These are phyloP conservation scores for Avicennia marina DNA, from an alignment of 257 asterid genomes.

Conservation along the genomic window DNA sequence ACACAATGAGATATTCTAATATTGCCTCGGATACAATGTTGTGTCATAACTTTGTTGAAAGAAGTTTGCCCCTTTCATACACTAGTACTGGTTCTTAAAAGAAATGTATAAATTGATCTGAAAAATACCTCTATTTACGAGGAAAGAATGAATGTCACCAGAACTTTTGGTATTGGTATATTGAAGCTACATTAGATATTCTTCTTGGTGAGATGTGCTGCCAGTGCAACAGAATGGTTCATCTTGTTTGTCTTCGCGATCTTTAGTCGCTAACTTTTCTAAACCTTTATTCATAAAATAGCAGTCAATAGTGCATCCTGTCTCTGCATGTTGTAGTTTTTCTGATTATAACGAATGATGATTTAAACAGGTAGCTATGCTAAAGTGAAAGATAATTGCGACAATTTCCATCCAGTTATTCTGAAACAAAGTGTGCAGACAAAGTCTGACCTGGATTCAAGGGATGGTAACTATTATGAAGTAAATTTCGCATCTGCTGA, in stretches of 20 bases:
- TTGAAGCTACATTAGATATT: neutral
- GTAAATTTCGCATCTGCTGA: constrained; percentile 36
- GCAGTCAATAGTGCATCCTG: neutral
- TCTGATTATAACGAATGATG: neutral
- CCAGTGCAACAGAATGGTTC: neutral
- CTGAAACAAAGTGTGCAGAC: constrained; percentile 21
- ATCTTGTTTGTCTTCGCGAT: neutral
- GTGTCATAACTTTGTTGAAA: neutral
- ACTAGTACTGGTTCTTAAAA: neutral
- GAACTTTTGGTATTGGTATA: neutral
- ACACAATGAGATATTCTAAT: neutral
- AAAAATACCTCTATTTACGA: neutral
- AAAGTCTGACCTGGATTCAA: constrained; percentile 33
- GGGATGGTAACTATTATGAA: constrained; percentile 37
- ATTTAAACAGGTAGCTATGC: constrained; percentile 23
- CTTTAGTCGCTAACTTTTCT: neutral
- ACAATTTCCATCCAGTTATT: constrained; percentile 16
- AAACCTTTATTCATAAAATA: neutral
- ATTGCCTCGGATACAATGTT: neutral
- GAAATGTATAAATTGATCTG: neutral
- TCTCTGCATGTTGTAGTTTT: neutral
- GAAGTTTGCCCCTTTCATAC: neutral
- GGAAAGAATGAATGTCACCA: neutral
- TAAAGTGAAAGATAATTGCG: constrained; percentile 17
- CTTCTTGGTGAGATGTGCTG: neutral